Base-by-base conservation (phyloP, 768 basidiomycete genomes). In the Boletus edulis region DNA sequence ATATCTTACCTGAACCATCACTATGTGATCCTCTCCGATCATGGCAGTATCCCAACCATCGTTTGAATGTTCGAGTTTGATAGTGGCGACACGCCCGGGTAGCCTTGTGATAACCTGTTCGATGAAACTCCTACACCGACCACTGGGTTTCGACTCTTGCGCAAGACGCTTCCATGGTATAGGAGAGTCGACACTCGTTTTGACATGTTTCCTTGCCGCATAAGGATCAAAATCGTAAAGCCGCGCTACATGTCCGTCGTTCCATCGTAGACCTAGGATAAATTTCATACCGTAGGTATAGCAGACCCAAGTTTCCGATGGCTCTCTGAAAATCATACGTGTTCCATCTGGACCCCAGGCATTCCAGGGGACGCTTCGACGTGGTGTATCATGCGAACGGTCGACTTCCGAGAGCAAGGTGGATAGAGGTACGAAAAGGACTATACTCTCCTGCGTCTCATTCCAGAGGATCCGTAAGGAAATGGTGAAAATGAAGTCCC, bases 201-300 rank as follows among this genome's bases (percentile, higher is more conserved):
- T 55, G 32, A 62, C 51, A 41, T 61, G 43, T 42, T 48, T 62
- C 44, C 44, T 62, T 11, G 63, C 43, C 1, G 62, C 59, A 41
- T 68, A 60, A 1, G 55, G 64, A 55, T 73, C 72, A 22, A 75
- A 75, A 59, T 75, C 74, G 46, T 72, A 67, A 8, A 67, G 57
- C 7, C 62, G 54, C 11, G 67, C 72, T 5, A 31, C 35, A 0
- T 61, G 59, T 24, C 55, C 58, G 5, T 46, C 20, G 8, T 57
- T 60, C 62, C 70, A 69, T 32, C 57, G 58, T 29, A 67, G 39
- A 42, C 60, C 57, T 37, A 61, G 66, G 17, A 72, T 54, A 24
- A 67, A 74, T 34, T 62, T 73, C 61, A 66, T 67, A 3, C 74
- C 74, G 24, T 73, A 70, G 15, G 70, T 56, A 51, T 68, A 72